Conservation (phyloP, 2,329 filamentous ascomycete species). For the Pyricularia sp. region DNA sequence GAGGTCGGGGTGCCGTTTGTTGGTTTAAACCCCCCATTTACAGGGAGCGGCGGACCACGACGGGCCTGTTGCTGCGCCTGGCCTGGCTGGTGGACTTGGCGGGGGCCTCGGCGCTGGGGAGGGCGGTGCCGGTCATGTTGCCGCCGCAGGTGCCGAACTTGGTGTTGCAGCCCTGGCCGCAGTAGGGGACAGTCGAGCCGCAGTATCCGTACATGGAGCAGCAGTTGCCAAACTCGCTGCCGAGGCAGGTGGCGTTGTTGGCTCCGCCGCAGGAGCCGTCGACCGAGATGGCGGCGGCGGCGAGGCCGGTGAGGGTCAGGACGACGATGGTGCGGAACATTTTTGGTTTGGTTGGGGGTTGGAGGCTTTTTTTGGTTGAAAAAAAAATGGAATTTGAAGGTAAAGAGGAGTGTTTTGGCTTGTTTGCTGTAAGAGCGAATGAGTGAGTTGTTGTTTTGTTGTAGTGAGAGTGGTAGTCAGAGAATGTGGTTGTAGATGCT, state of each 20-base stretch:
- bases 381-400: not conserved
- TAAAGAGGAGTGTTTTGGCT: not conserved
- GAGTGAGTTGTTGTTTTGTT: not conserved
- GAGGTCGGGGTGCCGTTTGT: too few relatives aligned
- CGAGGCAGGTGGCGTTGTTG: conserved; percentile 6
- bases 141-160: conserved; percentile 6
- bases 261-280: conserved; percentile 9
- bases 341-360: not conserved
- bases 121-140: not conserved
- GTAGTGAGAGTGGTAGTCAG: not conserved
- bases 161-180: conserved; percentile 6
- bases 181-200: conserved; percentile 5
- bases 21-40: not conserved
- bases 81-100: not conserved
- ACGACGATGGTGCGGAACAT: not conserved
- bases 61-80: not conserved
- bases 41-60: not conserved
- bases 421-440: not conserved
- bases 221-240: conserved; percentile 8
- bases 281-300: not conserved
- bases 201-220: conserved; percentile 8
- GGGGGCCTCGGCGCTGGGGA: not conserved
- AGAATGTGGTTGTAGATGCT: not conserved
- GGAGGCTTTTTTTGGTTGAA: not conserved
- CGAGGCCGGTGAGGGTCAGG: not conserved